These are phyloP conservation scores for Mucor irregularis DNA, from an alignment of 371 early-diverging fungal species.

Conservation along the genomic window DNA sequence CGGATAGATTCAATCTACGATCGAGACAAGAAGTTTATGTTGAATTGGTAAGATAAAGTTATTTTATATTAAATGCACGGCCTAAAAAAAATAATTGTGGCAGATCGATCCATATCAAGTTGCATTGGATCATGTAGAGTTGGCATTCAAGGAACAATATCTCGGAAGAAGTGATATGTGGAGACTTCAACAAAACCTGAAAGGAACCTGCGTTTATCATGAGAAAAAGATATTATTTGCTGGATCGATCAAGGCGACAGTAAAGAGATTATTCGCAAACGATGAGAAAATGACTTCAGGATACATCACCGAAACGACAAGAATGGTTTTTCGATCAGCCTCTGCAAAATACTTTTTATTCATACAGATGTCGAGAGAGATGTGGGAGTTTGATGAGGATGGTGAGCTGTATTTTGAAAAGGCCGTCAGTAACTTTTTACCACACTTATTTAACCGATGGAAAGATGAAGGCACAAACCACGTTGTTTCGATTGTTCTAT, in stretches of 20 bases:
- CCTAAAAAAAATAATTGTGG: conserved; percentile 21
- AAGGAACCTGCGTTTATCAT: conserved; percentile 73
- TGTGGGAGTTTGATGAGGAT: conserved; percentile 97
- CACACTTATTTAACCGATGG: conserved; percentile 90
- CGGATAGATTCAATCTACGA: conserved; percentile 42
- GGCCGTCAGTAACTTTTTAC: conserved; percentile 86
- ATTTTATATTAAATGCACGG: conserved; percentile 4
- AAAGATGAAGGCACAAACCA: conserved; percentile 86
- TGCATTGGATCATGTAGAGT: conserved; percentile 81
- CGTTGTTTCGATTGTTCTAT: conserved; percentile 93
- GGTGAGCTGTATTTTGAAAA: conserved; percentile 93
- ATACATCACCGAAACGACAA: conserved; percentile 77
- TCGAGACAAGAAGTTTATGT: conserved; percentile 66
- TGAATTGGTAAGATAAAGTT: conserved; percentile 54
- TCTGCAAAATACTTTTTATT: conserved; percentile 93
- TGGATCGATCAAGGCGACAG: conserved; percentile 82
- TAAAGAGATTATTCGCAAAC: conserved; percentile 76
- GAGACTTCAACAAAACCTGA: conserved; percentile 77
- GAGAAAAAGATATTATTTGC: conserved; percentile 76
- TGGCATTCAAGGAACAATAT: conserved; percentile 91
- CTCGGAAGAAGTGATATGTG: conserved; percentile 94
- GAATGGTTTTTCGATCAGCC: conserved; percentile 91
- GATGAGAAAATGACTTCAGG: conserved; percentile 61
- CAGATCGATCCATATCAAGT: conserved; percentile 68
- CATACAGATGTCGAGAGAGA: conserved; percentile 94